These are phyloP conservation scores for Entoloma clypeatum DNA, from an alignment of 1,284 basidiomycete species.

Conservation along the genomic window DNA sequence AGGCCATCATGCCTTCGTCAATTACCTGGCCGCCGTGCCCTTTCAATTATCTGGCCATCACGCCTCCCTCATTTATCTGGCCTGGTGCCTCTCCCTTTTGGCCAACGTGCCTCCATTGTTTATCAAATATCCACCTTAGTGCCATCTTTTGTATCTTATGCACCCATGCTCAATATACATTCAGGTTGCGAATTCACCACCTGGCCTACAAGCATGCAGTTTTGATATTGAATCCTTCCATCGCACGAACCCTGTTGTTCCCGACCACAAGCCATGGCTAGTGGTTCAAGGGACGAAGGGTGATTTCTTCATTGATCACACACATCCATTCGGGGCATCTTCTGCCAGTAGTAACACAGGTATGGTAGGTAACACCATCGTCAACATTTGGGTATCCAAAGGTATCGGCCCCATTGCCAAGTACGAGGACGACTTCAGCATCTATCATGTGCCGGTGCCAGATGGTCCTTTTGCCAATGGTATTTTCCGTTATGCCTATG, in stretches of 20 bases:
- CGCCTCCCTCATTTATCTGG: no score
- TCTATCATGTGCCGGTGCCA: no score
- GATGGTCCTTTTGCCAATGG: background rate
- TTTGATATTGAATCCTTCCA: slow-evolving; percentile 28
- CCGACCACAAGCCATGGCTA: slow-evolving; percentile 22
- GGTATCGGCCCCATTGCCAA: no score
- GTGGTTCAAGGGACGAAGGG: background rate
- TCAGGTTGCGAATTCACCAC: slow-evolving; percentile 23
- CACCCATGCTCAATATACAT: no score
- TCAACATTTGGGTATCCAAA: background rate
- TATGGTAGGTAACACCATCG: background rate
- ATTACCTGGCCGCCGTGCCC: no score
- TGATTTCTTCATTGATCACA: slow-evolving; percentile 4
- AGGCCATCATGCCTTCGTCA: no score
- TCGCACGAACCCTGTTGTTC: slow-evolving; percentile 22
- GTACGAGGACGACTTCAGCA: no score
- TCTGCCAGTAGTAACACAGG: background rate
- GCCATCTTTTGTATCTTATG: no score
- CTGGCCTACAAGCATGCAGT: slow-evolving; percentile 23
- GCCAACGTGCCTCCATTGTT: no score
- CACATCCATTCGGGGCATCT: slow-evolving; percentile 2
- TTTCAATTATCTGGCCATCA: no score
- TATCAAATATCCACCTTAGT: no score
- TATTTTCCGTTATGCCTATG: background rate
- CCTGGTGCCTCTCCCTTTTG: no score